Base-by-base conservation (phyloP, 352 stramenopile genomes). In the Phytophthora ramorum region DNA sequence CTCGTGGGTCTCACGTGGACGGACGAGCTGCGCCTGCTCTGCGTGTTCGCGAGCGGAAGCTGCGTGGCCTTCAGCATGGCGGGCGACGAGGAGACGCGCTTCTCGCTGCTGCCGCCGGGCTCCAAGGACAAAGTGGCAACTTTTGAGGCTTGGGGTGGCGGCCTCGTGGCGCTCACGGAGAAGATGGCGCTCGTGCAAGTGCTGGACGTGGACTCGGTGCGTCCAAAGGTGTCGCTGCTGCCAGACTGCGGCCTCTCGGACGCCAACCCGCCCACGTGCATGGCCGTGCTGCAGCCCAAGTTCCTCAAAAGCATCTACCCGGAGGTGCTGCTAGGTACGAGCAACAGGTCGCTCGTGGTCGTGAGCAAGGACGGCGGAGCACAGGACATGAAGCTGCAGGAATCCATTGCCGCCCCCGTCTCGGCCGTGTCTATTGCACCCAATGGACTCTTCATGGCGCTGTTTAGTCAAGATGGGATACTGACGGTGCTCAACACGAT, bases 401-500 rank as follows among this genome's bases (percentile, higher is more conserved):
- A 90, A 3, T 87, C 79, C 8, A 83, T 97, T 49, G 77, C 79
- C 26, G 88, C 95, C 41, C 92, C 95, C 16, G 97, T 98, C 71
- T 94, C 96, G 14, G 85, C 86, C 34, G 97, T 98, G 63, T 83
- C 88, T 0, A 96, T 98, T 70, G 95, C 95, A 17, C 95, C 95
- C 2, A 98, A 98, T 71, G 96, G 96, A 35, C 83, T 96, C 51
- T 98, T 98, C 64, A 90, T 99, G 78, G 95, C 96, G n/a, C 92
- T 97, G 49, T 98, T 98, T 66, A 96, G 93, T 7, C 90, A 97
- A 58, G 87, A 97, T 50, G 95, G 93, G 7, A 91, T 98, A 51
- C 76, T 99, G 22, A 98, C 94, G 3, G 96, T 99, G 17, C 87
- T 99, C 48, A 98, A 96, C 32, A 98, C 95, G n/a, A 96, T 91